A percentile compares a stretch with the other conserved stretches of the same genome.
phyloP scores from a whole-genome alignment of 805 yeast species.

The Wickerhamiella azyma region DNA sequence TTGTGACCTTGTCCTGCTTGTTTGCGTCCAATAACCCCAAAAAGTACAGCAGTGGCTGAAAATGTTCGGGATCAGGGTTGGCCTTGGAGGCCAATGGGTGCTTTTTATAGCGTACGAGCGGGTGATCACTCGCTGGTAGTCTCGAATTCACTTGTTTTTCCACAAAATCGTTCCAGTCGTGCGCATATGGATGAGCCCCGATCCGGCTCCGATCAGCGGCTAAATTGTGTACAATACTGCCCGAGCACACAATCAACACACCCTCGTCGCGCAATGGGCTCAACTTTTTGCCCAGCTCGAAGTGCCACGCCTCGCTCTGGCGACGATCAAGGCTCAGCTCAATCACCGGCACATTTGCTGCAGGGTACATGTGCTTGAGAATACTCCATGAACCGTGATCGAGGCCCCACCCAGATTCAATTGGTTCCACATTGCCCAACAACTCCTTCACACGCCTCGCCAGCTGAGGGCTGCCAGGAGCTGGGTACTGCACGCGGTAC shows the following conservation, averaged over 20 bases:
- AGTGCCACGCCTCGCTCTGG: slow-evolving; percentile 26
- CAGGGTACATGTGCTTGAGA: slow-evolving; percentile 18
- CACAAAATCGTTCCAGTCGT: slow-evolving; percentile 30
- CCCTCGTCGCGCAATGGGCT: slow-evolving; percentile 38
- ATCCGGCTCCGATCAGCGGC: background rate
- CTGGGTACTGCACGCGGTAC: slow-evolving; percentile 15
- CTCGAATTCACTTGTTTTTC: slow-evolving; percentile 10
- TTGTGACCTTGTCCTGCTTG: slow-evolving; percentile 20
- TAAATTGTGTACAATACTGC: slow-evolving; percentile 63
- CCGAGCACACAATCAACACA: slow-evolving; percentile 45
- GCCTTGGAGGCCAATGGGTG: slow-evolving; percentile 26
- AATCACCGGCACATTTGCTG: slow-evolving; percentile 25
- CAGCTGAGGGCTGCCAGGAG: slow-evolving; percentile 17
- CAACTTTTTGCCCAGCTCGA: slow-evolving; percentile 41
- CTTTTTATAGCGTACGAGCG: slow-evolving; percentile 15
- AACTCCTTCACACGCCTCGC: slow-evolving; percentile 13
- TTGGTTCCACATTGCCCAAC: no score
- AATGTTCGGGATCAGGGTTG: slow-evolving; percentile 64
- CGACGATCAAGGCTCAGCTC: slow-evolving; percentile 29
- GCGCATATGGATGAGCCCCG: slow-evolving; percentile 13
- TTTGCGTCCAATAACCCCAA: slow-evolving; percentile 14
- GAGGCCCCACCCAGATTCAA: slow-evolving; percentile 15
- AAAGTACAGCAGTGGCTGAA: slow-evolving; percentile 21
- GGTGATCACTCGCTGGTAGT: slow-evolving; percentile 21
- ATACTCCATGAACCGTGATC: slow-evolving; percentile 20